Evolutionary conservation across 2,329 filamentous ascomycete species (phyloP), one percentile per base, ranked within the genome.

Genomic region (Diplodia intermedia): DNA sequence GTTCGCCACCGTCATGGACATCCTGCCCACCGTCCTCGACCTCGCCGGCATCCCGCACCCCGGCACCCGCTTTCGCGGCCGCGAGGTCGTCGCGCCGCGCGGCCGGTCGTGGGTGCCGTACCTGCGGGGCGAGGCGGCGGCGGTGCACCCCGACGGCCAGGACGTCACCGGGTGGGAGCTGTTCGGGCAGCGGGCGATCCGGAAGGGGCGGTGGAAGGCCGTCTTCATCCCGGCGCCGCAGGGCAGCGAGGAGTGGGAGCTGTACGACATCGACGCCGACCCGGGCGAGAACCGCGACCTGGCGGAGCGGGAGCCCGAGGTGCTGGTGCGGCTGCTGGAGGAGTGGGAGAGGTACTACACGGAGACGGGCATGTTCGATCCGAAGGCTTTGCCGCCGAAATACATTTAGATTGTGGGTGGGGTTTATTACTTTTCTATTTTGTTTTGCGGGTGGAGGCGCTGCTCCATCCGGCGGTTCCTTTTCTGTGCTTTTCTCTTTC

Each of bases 301-400:
- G 31, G 65, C 69, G 7, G 63, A 67, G 40, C 52, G 55, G 33
- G 66, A 69, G 65, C 62, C 66, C 23, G 53, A 69, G 40, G 47
- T 68, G 14, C 18, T 70, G 47, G 47, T 9, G 55, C 31, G 49
- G 18, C n/a, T 71, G 57, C 7, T 70, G 36, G 47, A 67, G 20
- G 60, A 69, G 29, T 71, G 65, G 68, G 68, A 70, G 26, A 63
- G 12, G 49, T 71, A 71, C 36, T 70, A 65, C 40, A 52, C 43
- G 4, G 69, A 71, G 52, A 70, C 68, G 9, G 70, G 69, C 2
- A 68, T 72, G 69, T 69, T 70, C 49, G 68, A 71, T 23, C 52
- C 66, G n/a, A 23, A 54, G 47, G 23, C 33, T 4, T n/a, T 67
- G n/a, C 18, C 53, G 29, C 29, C 29, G 26, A 26, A 18, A 7